Evolutionary conservation across 768 basidiomycete genomes (phyloP).

Genomic region (Suillus decipiens): DNA sequence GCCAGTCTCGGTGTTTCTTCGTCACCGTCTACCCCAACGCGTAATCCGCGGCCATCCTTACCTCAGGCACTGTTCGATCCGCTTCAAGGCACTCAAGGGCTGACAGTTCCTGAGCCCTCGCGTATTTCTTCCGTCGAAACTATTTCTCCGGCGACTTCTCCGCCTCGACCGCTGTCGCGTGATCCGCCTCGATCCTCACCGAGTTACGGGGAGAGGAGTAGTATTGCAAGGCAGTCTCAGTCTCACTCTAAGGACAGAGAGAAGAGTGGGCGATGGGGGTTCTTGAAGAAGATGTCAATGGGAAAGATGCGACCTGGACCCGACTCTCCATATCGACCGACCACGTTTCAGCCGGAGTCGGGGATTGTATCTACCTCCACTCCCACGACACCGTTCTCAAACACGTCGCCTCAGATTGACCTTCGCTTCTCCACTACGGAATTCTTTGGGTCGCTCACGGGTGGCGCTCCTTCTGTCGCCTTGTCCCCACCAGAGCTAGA

Average conservation of each 20-base stretch:
- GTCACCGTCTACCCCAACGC: constrained; percentile 39
- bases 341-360: constrained; percentile 19
- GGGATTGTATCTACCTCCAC: constrained; percentile 23
- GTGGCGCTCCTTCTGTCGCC: constrained; percentile 33
- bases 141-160: constrained; percentile 30
- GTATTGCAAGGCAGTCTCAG: constrained; percentile 20
- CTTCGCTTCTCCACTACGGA: constrained; percentile 75
- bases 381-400: constrained; percentile 36
- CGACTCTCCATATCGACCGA: constrained; percentile 46
- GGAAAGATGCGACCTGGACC: constrained; percentile 68
- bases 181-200: constrained; percentile 17
- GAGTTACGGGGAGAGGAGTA: constrained; percentile 28
- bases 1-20: constrained; percentile 62
- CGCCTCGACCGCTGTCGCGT: constrained; percentile 24
- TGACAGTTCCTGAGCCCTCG: constrained; percentile 13
- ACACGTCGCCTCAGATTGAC: constrained; percentile 61
- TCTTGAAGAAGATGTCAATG: constrained; percentile 99
- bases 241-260: constrained; percentile 44
- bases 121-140: constrained; percentile 24
- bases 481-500: constrained; percentile 23
- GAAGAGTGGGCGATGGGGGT: constrained; percentile 86
- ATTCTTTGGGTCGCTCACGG: constrained; percentile 51
- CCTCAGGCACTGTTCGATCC: constrained; percentile 54
- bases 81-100: constrained; percentile 36
- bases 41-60: constrained; percentile 40